phyloP scores from a whole-genome alignment of 805 yeast species.

The Lipomyces oligophaga region DNA sequence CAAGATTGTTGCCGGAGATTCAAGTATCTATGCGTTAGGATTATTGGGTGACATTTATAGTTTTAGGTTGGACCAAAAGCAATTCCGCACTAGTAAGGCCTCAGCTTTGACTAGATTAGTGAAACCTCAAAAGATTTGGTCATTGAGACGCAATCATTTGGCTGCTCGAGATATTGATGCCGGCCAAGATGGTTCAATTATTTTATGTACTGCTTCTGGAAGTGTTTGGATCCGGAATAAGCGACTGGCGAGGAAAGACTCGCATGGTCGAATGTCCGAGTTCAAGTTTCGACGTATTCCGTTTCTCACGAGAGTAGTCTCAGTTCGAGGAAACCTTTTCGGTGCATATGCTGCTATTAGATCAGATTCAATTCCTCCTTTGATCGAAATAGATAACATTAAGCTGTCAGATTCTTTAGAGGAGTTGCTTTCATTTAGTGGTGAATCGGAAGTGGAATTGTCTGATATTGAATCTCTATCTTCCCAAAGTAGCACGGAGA shows the following conservation, averaged over 20 bases:
- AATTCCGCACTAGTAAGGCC: slow-evolving; percentile 9
- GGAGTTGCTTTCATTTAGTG: slow-evolving; percentile 36
- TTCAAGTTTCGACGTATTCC: slow-evolving; percentile 54
- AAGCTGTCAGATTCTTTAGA: slow-evolving; percentile 52
- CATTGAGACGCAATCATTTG: slow-evolving; percentile 45
- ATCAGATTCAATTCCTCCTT: slow-evolving; percentile 58
- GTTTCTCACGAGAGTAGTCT: slow-evolving; percentile 52
- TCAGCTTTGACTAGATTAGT: slow-evolving; percentile 16
- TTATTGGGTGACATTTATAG: slow-evolving; percentile 29
- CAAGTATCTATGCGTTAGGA: slow-evolving; percentile 30
- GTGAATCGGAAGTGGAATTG: slow-evolving; percentile 8
- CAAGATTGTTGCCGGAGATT: slow-evolving; percentile 21
- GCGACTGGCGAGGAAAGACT: slow-evolving; percentile 15
- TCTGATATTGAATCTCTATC: slow-evolving; percentile 11
- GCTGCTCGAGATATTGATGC: slow-evolving; percentile 64
- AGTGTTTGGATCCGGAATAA: slow-evolving; percentile 46
- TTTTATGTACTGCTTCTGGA: slow-evolving; percentile 67
- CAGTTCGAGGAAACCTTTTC: slow-evolving; percentile 64
- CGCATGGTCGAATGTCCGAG: slow-evolving; percentile 25
- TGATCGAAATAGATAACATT: slow-evolving; percentile 49
- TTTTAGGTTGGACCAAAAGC: slow-evolving; percentile 17
- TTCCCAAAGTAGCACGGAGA: slow-evolving; percentile 5
- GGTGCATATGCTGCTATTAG: slow-evolving; percentile 64
- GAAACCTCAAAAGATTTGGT: slow-evolving; percentile 32
- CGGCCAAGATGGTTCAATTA: slow-evolving; percentile 62